A percentile compares a stretch with the other conserved stretches of the same genome.
Evolutionary conservation across 192 early-diverging fungal species (phyloP).

Genomic region (Neocallimastix lanati): DNA sequence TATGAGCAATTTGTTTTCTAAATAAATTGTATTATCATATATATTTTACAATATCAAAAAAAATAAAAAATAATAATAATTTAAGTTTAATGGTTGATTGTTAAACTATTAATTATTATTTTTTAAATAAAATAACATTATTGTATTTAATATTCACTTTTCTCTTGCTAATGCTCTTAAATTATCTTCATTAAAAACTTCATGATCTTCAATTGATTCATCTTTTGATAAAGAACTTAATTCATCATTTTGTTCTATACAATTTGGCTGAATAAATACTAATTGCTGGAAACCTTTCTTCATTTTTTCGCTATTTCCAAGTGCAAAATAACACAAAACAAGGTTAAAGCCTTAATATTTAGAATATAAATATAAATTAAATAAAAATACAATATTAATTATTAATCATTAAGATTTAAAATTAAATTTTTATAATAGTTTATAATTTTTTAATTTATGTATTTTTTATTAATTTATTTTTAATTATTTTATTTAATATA

Average conservation of each 20-base stretch:
- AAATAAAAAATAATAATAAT: no score
- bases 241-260: conserved; percentile 28
- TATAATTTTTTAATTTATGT: no score
- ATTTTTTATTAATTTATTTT: no score
- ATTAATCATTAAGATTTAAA: no score
- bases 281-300: conserved; percentile 25
- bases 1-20: conserved; percentile 13
- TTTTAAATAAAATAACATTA: no score
- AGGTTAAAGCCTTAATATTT: conserved; percentile 25
- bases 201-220: conserved; percentile 36
- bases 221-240: conserved; percentile 2
- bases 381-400: no score
- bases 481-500: background rate
- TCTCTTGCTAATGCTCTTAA: conserved; percentile 28
- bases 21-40: conserved; percentile 3
- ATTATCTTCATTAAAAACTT: conserved; percentile 32
- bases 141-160: conserved; percentile 11
- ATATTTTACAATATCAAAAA: no score
- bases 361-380: no score
- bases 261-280: conserved; percentile 16
- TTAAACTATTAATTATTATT: no score
- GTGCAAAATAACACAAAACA: conserved; percentile 38
- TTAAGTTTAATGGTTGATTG: no score
- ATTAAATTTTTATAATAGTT: no score
- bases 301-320: conserved; percentile 37